Evolutionary conservation across 331 rosid species (phyloP), one percentile per base, ranked within the genome.

Genomic region (Malus hybrid): DNA sequence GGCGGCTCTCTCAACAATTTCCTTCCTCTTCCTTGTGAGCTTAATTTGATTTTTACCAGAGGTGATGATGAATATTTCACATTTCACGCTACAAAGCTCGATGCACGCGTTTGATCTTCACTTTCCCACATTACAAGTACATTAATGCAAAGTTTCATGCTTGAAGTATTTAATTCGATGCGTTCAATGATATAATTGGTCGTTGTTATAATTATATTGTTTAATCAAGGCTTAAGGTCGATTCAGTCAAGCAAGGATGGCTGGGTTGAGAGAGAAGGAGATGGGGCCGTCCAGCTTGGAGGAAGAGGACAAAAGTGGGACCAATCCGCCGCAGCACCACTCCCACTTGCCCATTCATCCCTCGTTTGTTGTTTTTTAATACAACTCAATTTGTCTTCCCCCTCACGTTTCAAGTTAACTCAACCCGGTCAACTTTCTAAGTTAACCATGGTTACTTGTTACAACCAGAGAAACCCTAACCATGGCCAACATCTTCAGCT

Each of bases 1-100:
- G 2, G 94, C 86, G 12, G 97, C 97, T 81, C 95, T 87, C 83
- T 88, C 95, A 12, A 93, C 98, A 5, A 93, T 93, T 11, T 90
- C 90, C 79, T 90, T 93, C 67, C 95, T 88, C 93, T 93, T 91
- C 76, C 70, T 83, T 4, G 97, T 91, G 36, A 90, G 3, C 46
- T 39, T 39, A 9, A 48, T 48, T 39, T 48, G 18, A 48, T 48
- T 3, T 14, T 5, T 14, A 48, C 8, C 5, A 2, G 19, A 15
- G 7, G 0, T 48, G 18, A 14, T 48, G 55, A 48, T 48, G 1
- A 48, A 48, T 48, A 2, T 15, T 48, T 48, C 7, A 5, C 1
- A 15, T 6, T 48, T 15, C 55, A 5, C 6, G 55, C 1, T 14
- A 48, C 19, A 48, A 48, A 48, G 46, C 46, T 39, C 12, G 46